Conservation (phyloP, 1,284 basidiomycete species). For the Kalmanozyma brasiliensis region DNA sequence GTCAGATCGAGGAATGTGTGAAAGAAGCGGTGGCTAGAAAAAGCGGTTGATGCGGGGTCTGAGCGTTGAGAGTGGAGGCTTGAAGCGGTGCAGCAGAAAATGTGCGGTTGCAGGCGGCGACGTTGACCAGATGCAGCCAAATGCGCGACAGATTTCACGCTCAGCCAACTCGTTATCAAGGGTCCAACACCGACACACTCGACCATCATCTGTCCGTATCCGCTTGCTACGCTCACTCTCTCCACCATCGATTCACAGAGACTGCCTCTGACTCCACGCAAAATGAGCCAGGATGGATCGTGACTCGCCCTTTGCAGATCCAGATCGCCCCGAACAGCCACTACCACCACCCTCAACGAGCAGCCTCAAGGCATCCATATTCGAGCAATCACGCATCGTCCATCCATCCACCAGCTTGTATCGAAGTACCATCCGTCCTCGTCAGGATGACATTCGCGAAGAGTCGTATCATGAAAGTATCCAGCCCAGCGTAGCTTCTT, state of each 20-base stretch:
- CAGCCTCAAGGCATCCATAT: conserved; percentile 45
- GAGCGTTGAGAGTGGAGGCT: too few species aligned
- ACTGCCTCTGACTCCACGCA: background rate
- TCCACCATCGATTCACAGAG: too few species aligned
- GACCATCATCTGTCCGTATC: too few species aligned
- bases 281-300: conserved; percentile 37
- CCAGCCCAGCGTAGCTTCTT: conserved; percentile 12
- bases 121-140: too few species aligned
- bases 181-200: too few species aligned
- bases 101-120: too few species aligned
- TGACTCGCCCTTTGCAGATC: conserved; percentile 47
- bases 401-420: conserved; percentile 42
- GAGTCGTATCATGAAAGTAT: conserved; percentile 25
- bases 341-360: conserved; percentile 14
- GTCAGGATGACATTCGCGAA: conserved; percentile 33
- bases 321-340: conserved; percentile 26
- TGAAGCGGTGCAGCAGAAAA: too few species aligned
- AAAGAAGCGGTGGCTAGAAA: too few species aligned
- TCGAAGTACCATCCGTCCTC: conserved; percentile 13
- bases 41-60: too few species aligned
- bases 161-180: too few species aligned
- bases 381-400: conserved; percentile 49
- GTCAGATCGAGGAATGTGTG: conserved; percentile 25
- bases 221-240: background rate
- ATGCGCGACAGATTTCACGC: too few species aligned